Evolutionary conservation across 2,329 filamentous ascomycete species (phyloP).

Genomic region (Penicillium occitanis): DNA sequence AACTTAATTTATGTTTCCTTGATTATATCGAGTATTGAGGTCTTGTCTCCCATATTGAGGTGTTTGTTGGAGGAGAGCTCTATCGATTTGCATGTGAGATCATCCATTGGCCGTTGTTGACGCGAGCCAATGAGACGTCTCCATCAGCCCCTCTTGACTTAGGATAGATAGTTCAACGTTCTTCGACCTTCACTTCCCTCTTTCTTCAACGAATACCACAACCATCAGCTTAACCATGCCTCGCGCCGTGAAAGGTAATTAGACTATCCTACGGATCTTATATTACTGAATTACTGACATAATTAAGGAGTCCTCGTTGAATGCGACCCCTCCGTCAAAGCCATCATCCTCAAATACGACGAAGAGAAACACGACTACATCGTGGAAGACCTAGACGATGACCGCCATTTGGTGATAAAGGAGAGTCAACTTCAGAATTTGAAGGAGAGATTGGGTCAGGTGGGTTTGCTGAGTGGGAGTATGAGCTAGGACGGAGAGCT

Average conservation of each 20-base stretch:
- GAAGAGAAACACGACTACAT: conserved; percentile 50
- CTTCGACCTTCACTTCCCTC: not conserved
- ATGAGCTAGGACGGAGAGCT: not conserved
- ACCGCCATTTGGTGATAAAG: conserved; percentile 48
- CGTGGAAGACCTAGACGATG: conserved; percentile 49
- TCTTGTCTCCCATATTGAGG: not conserved
- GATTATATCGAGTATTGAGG: not conserved
- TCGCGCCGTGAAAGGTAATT: conserved; percentile 41
- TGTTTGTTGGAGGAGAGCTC: not conserved
- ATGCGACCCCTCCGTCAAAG: conserved; percentile 51
- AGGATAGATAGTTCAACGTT: not conserved
- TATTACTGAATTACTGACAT: not conserved
- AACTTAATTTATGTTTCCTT: rapidly evolving
- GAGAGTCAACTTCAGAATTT: conserved; percentile 47
- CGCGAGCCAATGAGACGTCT: not conserved
- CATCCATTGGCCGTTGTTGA: not conserved
- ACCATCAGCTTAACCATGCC: conserved; percentile 33
- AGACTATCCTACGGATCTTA: not conserved
- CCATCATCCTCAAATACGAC: conserved; percentile 51
- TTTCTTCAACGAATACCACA: not conserved
- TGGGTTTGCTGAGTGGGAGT: conserved; percentile 25
- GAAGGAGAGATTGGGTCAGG: conserved; percentile 44
- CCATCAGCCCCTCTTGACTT: not conserved
- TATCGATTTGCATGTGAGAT: conserved; percentile 2
- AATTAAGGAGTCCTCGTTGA: conserved; percentile 46